A percentile compares a stretch with the other conserved stretches of the same genome.
These are phyloP conservation scores for Nicotiana undulata DNA, from an alignment of 257 asterid genomes.

Conservation along the genomic window DNA sequence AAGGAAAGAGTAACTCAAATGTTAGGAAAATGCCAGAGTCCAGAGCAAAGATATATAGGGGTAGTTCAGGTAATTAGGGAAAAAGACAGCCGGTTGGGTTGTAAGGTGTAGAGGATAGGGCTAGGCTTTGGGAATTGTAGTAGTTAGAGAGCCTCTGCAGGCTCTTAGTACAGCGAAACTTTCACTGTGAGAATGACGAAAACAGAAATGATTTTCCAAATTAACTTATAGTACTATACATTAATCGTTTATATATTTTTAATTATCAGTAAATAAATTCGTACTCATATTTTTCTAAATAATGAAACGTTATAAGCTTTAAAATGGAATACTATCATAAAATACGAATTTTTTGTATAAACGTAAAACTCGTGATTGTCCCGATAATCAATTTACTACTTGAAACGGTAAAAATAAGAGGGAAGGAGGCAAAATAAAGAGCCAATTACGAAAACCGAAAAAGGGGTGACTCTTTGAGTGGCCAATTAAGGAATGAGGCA, in stretches of 20 bases:
- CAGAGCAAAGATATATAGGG: constrained; percentile 25
- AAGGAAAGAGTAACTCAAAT: constrained; percentile 34
- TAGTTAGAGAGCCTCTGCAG: constrained; percentile 13
- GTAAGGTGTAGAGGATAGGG: constrained; percentile 45
- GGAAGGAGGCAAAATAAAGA: not conserved
- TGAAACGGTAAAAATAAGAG: not conserved
- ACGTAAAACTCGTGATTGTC: not conserved
- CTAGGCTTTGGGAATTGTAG: constrained; percentile 76
- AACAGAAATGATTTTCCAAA: too few species aligned
- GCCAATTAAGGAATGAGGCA: constrained; percentile 1
- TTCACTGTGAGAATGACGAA: too few species aligned
- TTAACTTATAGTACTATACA: too few species aligned
- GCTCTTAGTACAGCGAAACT: not conserved
- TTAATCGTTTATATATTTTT: too few species aligned
- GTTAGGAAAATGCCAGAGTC: constrained; percentile 2
- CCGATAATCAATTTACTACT: not conserved
- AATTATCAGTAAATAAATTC: too few species aligned
- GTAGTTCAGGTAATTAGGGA: constrained; percentile 32
- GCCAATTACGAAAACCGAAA: not conserved
- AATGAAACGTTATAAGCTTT: too few species aligned
- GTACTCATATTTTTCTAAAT: too few species aligned
- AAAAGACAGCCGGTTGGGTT: constrained; percentile 51
- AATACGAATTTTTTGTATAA: too few species aligned
- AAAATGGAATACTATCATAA: too few species aligned
- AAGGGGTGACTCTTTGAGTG: not conserved